Evolutionary conservation across 2,329 filamentous ascomycete species (phyloP), one percentile per base, ranked within the genome.

Genomic region (Parafenestella ontariensis): DNA sequence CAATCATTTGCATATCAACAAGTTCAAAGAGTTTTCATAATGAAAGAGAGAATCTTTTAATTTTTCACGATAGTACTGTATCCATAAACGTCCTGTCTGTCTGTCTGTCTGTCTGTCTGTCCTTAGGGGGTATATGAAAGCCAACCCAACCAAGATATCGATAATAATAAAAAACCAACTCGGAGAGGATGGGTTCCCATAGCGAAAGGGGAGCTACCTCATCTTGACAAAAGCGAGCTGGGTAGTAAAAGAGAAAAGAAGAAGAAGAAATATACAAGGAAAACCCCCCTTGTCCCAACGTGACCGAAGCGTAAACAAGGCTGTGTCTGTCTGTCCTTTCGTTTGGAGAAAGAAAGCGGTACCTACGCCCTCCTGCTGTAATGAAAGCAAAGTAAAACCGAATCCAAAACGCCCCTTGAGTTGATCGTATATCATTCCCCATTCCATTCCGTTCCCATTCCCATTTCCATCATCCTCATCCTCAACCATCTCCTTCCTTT

Each of bases 121-220:
- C n/a, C n/a, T n/a, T n/a, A n/a, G n/a, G 45, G 46, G 46, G 46
- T 49, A 49, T 49, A 49, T 39, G 21, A 47, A 37, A 26, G 13
- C 34, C 13, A 36, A 11, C 13, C 20, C 33, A 39, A 39, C 29
- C n/a, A 26, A 26, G 24, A 26, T 26, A 26, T n/a, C n/a, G n/a
- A n/a, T n/a, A n/a, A n/a, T n/a, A n/a, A n/a, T n/a, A n/a, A n/a
- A n/a, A n/a, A n/a, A n/a, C n/a, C n/a, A n/a, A n/a, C n/a, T n/a
- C n/a, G n/a, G n/a, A n/a, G 18, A 5, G 9, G 11, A 39, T 11
- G 36, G 17, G 31, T 13, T 5, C 31, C 17, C 31, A 34, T 34
- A 34, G 31, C 17, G 11, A n/a, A n/a, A n/a, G n/a, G n/a, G n/a
- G n/a, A n/a, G n/a, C n/a, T n/a, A n/a, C 24, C 21, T 11, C 18